Evolutionary conservation across 192 early-diverging fungal genomes (phyloP).

Genomic region (Spizellomyces punctatus): DNA sequence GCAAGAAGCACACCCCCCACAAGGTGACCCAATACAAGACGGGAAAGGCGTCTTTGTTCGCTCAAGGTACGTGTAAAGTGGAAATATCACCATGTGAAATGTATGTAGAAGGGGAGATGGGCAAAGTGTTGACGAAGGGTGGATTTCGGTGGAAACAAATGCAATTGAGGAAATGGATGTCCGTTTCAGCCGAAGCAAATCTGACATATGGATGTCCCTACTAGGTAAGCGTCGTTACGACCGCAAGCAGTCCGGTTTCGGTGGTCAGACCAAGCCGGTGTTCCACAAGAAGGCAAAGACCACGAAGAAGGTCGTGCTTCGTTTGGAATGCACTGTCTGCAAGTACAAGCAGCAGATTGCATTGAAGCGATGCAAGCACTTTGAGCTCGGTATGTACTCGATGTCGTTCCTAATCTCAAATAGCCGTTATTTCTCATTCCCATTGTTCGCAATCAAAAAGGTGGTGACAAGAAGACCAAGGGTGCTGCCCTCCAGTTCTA

Average conservation of each 20-base stretch:
- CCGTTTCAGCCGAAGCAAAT: neutral
- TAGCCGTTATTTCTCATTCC: no score
- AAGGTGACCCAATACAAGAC: slow-evolving; percentile 99
- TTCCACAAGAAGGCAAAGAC: slow-evolving; percentile 99
- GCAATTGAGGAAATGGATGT: neutral
- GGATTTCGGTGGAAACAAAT: neutral
- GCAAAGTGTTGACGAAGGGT: no score
- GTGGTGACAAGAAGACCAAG: slow-evolving; percentile 95
- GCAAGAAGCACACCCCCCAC: slow-evolving; percentile 99
- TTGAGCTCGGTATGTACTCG: slow-evolving; percentile 80
- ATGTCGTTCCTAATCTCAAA: neutral
- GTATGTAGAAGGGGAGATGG: neutral
- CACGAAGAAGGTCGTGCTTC: slow-evolving; percentile 99
- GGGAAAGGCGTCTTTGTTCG: slow-evolving; percentile 98
- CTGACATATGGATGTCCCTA: neutral
- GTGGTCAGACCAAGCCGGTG: slow-evolving; percentile 99
- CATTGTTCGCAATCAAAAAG: neutral
- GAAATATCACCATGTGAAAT: neutral
- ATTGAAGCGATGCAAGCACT: slow-evolving; percentile 99
- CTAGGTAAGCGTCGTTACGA: slow-evolving; percentile 72
- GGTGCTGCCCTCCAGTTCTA: slow-evolving; percentile 89
- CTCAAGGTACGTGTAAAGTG: slow-evolving; percentile 79
- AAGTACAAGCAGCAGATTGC: slow-evolving; percentile 98
- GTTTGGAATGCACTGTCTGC: slow-evolving; percentile 97
- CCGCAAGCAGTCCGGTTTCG: slow-evolving; percentile 98